Base-by-base conservation (phyloP, 129 eudicot genomes). In the Helichrysum umbraculigerum region DNA sequence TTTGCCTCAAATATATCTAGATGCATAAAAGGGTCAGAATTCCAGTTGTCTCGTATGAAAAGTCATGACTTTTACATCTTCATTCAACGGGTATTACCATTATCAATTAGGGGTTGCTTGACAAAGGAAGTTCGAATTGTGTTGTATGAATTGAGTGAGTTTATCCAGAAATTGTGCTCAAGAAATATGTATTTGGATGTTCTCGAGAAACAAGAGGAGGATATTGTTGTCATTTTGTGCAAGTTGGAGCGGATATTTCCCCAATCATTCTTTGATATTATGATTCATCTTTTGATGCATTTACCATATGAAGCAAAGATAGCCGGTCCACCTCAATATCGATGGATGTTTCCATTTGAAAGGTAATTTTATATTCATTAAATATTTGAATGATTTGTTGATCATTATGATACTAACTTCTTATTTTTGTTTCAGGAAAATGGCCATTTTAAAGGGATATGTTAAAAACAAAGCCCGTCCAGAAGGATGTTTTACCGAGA, bases 291-390 rank as follows among this genome's bases (percentile, higher is more conserved):
- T 22, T 11, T 60, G 35, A n/a, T n/a, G n/a, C n/a, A n/a, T n/a
- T n/a, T n/a, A n/a, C n/a, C n/a, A n/a, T n/a, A n/a, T n/a, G n/a
- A 60, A 25, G 73, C 73, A 9, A 68, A 68, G 54, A 22, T 39
- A 6, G 73, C 16, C 12, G 58, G 73, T 9, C 73, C 58, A 4
- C 32, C 30, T 19, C 57, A 68, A 68, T 68, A 68, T 12, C 33
- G n/a, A 1, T 68, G 75, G 63, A 71, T 71, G 63, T 71, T 44
- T 7, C 75, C 75, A 0, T 71, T 71, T 71, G 63, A 71, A 30
- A 71, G 57, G 58, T 70, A 70, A 8, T 42, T 21, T 10, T 20
- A 70, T 6, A 2, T 70, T 35, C 2, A 4, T 12, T 19, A 30
- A 25, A 15, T 4, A 34, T 63, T 60, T 60, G 35, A 60, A 19